Base-by-base conservation (phyloP, 2,329 filamentous ascomycete species). In the Trichophyton verrucosum region DNA sequence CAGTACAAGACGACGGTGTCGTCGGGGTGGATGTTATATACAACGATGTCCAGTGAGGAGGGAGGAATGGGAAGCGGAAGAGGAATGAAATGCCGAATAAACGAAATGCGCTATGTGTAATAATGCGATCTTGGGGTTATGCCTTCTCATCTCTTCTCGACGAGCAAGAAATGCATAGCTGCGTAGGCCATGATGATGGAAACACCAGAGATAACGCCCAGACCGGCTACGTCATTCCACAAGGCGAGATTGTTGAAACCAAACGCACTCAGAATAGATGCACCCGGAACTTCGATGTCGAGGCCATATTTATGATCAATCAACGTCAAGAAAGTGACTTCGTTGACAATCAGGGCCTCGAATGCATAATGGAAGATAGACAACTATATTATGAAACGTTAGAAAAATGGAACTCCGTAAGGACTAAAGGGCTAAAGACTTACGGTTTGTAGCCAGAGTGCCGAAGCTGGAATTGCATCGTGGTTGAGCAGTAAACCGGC, bases 291-390 rank as follows among this genome's bases (percentile, higher is more conserved):
- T 59, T 94, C 92, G 64, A 99, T 99, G 69, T 97, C 91, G 3
- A 99, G 82, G 4, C 94, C 94, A 65, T 96, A 96, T 75, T 97
- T 95, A 74, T 94, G 87, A 72, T 99, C 94, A 47, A 95, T 84
- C 27, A 99, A 82, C 0, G 88, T 92, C 49, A 99, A 79, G 68
- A 90, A 89, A 27, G 90, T 86, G 55, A 96, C 95, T 76, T 99
- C 94, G 70, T 97, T 99, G 67, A 99, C 94, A 64, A 97, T 95
- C 13, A 99, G 82, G 1, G 89, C 88, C 78, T 99, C 94, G 68
- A 97, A 97, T 3, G 87, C 92, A 71, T 95, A 99, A 72, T 99
- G 94, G 81, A 99, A 99, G 64, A 99, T 99, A 1, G 91, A 96
- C 7, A 99, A 77, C 76, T 87, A 20, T 22, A 27, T 51, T 3